Base-by-base conservation (phyloP, 352 stramenopile genomes). In the Phytophthora multivora region DNA sequence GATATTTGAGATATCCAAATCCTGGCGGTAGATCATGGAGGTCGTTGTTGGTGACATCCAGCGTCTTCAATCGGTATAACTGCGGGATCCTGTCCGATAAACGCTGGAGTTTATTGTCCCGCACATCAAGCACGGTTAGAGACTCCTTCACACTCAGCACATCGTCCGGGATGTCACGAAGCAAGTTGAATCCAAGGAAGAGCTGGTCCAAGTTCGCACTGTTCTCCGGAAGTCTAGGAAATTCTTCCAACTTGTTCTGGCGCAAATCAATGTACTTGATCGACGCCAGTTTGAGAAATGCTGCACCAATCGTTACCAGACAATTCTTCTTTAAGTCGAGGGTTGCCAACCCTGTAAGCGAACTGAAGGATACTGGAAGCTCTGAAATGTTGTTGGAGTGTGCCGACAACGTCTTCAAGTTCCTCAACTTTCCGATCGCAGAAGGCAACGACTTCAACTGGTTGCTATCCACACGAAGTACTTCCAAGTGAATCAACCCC, bases 31-130 rank as follows among this genome's bases (percentile, higher is more conserved):
- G 63, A 53, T 93, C 81, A 18, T 77, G 66, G 35, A 96, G 55
- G 36, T 91, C 83, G 45, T 96, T 96, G 59, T 96, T 96, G n/a
- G 71, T 86, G 33, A 93, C 38, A 57, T 96, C 88, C 1, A 96
- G 69, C 13, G 80, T 91, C 66, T 96, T 96, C 39, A 96, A 57
- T 10, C 69, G 73, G 28, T 89, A 87, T 15, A 91, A 56, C 36
- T 84, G 77, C 13, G 77, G 75, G 19, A 95, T 81, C 7, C 60
- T 72, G 3, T 85, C 74, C 2, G 82, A 79, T 26, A 96, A 57
- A 25, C 30, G 42, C 23, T 77, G 56, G 39, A 96, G 69, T 26
- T 91, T 91, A 63, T 96, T 96, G 42, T 96, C 88, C 49, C 86
- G 77, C 11, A 93, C 39, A 52, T 93, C 86, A 3, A 96, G 38